These are phyloP conservation scores for Trichoderma sp. DNA, from an alignment of 2,329 filamentous ascomycete genomes.

Conservation along the genomic window DNA sequence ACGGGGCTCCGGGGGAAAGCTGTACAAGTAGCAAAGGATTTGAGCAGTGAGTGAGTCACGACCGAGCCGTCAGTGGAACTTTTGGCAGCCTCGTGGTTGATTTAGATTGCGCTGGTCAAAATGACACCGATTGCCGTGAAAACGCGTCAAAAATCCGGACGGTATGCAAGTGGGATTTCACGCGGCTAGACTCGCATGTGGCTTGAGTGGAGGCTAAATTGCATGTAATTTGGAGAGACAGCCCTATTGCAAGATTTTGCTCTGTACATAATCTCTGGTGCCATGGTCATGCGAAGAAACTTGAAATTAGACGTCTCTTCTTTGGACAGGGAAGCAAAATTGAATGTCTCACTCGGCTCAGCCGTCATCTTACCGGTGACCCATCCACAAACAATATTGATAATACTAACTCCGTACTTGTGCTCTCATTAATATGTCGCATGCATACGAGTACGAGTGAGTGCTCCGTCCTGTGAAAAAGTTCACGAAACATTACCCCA, in stretches of 20 bases:
- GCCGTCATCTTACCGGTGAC: neutral
- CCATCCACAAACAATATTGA: neutral
- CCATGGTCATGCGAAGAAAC: neutral
- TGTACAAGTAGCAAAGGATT: neutral
- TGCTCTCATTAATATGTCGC: neutral
- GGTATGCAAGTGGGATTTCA: slow-evolving; percentile 4
- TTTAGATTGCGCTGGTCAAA: neutral
- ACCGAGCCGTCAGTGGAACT: neutral
- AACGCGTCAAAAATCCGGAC: neutral
- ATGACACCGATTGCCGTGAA: neutral
- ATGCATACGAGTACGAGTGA: neutral
- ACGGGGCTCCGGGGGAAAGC: neutral
- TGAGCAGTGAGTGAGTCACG: slow-evolving; percentile 11
- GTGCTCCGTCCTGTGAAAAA: neutral
- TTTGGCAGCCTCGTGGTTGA: neutral
- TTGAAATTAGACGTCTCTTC: neutral
- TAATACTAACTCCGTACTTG: neutral
- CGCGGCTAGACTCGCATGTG: slow-evolving; percentile 12
- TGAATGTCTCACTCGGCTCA: neutral
- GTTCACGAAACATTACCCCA: neutral
- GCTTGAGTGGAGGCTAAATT: neutral
- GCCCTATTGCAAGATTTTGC: neutral
- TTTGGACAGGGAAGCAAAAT: neutral
- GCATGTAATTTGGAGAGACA: neutral
- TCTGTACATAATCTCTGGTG: neutral